Conservation (phyloP, 257 asterid species). For the Solanum ahanhuiri region DNA sequence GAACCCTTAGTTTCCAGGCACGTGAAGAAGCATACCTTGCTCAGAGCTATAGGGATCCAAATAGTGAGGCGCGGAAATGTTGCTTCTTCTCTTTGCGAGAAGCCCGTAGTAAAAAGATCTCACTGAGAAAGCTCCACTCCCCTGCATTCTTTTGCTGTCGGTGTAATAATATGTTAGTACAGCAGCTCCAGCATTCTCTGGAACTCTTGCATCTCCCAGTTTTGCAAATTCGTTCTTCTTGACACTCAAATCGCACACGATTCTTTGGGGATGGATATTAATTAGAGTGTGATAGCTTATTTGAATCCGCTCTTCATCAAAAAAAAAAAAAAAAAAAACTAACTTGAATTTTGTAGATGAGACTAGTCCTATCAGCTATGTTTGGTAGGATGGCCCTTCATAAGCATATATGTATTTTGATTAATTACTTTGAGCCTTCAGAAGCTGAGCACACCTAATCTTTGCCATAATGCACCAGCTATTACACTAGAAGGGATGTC, state of each 20-base stretch:
- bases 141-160: background rate
- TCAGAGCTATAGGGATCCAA: background rate
- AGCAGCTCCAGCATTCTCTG: background rate
- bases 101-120: background rate
- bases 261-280: background rate
- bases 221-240: background rate
- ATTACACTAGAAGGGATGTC: background rate
- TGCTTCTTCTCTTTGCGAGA: background rate
- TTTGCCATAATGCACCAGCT: background rate
- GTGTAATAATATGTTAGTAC: background rate
- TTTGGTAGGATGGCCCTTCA: background rate
- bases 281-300: background rate
- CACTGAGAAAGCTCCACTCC: background rate
- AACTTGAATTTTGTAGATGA: background rate
- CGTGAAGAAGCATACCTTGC: background rate
- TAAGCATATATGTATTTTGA: background rate
- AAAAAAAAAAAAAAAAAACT: background rate
- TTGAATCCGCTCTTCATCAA: background rate
- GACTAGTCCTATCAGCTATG: background rate
- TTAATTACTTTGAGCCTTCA: background rate
- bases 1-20: background rate
- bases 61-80: background rate
- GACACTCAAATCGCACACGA: background rate
- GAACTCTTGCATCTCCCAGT: background rate
- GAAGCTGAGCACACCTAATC: background rate